These are phyloP conservation scores for Globisporangium spinosum DNA, from an alignment of 352 stramenopile species.

Conservation along the genomic window DNA sequence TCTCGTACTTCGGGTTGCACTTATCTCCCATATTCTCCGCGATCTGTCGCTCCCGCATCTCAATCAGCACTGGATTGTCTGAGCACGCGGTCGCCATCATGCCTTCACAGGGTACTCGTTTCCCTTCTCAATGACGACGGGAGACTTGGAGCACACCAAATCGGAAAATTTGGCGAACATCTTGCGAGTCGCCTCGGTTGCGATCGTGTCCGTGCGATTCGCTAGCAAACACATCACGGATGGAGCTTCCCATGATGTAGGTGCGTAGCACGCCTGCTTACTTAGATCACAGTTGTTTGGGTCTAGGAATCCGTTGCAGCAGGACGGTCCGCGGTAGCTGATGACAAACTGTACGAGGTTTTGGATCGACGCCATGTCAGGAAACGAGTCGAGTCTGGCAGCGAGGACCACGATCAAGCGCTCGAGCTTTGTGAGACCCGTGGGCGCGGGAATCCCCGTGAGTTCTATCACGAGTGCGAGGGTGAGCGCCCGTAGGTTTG, in stretches of 20 bases:
- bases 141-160: background rate
- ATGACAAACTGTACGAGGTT: background rate
- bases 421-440: background rate
- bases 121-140: background rate
- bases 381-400: background rate
- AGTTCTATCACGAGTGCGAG: background rate
- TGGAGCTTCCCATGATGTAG: background rate
- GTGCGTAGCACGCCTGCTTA: background rate
- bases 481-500: background rate
- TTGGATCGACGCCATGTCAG: background rate
- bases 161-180: background rate
- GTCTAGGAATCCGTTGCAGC: background rate
- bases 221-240: background rate
- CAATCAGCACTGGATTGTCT: background rate
- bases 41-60: background rate
- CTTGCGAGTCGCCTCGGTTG: background rate
- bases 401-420: background rate
- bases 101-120: background rate
- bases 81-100: background rate
- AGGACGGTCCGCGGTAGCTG: no score
- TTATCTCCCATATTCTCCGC: background rate
- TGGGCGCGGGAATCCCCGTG: no score
- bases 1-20: background rate
- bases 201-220: background rate
- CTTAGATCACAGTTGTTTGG: background rate